These are phyloP conservation scores for Termitomyces sp. DNA, from an alignment of 768 basidiomycete species.

Conservation along the genomic window DNA sequence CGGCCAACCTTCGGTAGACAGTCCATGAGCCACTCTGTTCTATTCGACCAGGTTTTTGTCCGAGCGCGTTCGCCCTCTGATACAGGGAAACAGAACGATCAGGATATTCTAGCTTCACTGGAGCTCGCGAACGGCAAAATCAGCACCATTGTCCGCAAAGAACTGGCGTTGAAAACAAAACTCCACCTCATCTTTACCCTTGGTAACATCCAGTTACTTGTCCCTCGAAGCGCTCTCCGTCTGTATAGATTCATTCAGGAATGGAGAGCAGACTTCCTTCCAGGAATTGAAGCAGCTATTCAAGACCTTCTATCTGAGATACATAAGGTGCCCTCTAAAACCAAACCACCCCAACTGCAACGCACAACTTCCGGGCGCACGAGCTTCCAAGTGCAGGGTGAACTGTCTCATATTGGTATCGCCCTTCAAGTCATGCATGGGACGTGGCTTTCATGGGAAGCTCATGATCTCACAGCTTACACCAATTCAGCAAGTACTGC, in stretches of 20 bases:
- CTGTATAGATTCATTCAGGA: constrained; percentile 76
- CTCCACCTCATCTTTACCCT: constrained; percentile 40
- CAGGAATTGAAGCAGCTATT: constrained; percentile 63
- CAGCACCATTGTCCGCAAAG: constrained; percentile 42
- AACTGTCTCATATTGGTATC: constrained; percentile 45
- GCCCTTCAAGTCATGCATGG: constrained; percentile 83
- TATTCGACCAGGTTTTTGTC: constrained; percentile 48
- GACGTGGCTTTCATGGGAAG: constrained; percentile 79
- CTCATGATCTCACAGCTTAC: constrained; percentile 44
- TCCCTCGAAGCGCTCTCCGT: constrained; percentile 78
- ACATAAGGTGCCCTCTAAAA: constrained; percentile 32
- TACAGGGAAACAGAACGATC: constrained; percentile 31
- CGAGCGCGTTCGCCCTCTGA: constrained; percentile 51
- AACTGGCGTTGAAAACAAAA: constrained; percentile 30
- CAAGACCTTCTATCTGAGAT: constrained; percentile 63
- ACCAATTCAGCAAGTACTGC: constrained; percentile 30
- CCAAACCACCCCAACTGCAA: constrained; percentile 23
- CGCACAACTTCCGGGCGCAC: constrained; percentile 20
- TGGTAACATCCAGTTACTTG: constrained; percentile 43
- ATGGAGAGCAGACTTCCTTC: constrained; percentile 77
- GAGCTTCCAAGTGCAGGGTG: constrained; percentile 46
- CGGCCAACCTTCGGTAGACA: constrained; percentile 23
- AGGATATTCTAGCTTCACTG: constrained; percentile 59
- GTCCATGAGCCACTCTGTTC: constrained; percentile 41
- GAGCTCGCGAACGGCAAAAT: constrained; percentile 39